Conservation (phyloP, 2,329 filamentous ascomycete genomes). For the Hymenoscyphus albidus region DNA sequence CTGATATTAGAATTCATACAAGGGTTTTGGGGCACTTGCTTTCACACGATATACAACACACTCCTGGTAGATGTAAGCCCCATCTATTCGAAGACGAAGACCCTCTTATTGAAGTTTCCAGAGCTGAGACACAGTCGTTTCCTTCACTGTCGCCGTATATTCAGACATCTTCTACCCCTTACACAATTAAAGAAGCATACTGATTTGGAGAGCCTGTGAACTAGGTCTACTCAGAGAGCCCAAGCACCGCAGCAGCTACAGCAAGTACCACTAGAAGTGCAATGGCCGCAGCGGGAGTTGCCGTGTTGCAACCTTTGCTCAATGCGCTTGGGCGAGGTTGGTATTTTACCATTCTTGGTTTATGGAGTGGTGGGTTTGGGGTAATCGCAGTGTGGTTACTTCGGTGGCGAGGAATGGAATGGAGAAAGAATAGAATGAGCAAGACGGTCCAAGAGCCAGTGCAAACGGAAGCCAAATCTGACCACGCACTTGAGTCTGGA, state of each 20-base stretch:
- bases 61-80: conserved; percentile 56
- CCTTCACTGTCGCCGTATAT: too few relatives aligned
- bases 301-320: conserved; percentile 54
- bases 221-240: conserved; percentile 39
- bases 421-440: background rate
- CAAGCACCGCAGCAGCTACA: conserved; percentile 56
- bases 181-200: too few relatives aligned
- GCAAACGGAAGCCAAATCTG: background rate
- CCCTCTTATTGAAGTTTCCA: too few relatives aligned
- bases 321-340: conserved; percentile 52
- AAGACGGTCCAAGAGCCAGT: background rate
- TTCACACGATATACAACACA: conserved; percentile 52
- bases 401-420: background rate
- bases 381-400: background rate
- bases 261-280: conserved; percentile 58
- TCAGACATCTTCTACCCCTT: too few relatives aligned
- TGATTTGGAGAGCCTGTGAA: too few relatives aligned
- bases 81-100: conserved; percentile 22
- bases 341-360: conserved; percentile 53
- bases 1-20: conserved; percentile 52
- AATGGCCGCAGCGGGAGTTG: conserved; percentile 52
- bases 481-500: background rate
- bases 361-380: background rate
- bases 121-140: too few relatives aligned
- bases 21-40: conserved; percentile 54